Conservation (phyloP, 345 rosid genomes). For the Euphorbia lathyris region DNA sequence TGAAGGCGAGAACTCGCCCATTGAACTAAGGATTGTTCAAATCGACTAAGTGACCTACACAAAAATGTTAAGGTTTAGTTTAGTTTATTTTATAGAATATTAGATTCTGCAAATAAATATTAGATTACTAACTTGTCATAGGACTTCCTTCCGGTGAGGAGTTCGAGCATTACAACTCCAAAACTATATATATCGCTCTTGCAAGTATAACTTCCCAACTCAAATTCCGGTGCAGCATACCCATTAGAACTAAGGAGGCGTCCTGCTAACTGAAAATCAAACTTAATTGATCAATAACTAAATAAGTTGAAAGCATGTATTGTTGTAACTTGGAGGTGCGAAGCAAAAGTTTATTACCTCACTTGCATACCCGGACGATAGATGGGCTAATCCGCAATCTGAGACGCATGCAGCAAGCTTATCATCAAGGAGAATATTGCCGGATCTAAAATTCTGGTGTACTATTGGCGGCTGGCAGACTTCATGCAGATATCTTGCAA, state of each 20-base stretch:
- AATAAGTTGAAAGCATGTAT: no score
- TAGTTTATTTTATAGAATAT: neutral
- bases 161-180: conserved; percentile 93
- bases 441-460: conserved; percentile 73
- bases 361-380: conserved; percentile 44
- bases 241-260: conserved; percentile 37
- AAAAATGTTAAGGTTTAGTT: neutral
- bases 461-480: conserved; percentile 72
- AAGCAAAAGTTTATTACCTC: conserved; percentile 41
- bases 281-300: conserved; percentile 14
- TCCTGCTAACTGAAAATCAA: conserved; percentile 44
- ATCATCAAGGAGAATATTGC: conserved; percentile 72
- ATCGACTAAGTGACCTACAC: conserved; percentile 65
- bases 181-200: conserved; percentile 92
- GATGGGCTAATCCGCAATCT: conserved; percentile 74
- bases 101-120: neutral
- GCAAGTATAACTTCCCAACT: conserved; percentile 72
- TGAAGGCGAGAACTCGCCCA: conserved; percentile 92
- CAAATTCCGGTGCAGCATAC: conserved; percentile 73
- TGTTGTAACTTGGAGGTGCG: no score
- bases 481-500: conserved; percentile 76
- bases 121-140: conserved; percentile 42
- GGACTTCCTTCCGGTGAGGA: conserved; percentile 78
- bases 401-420: conserved; percentile 64
- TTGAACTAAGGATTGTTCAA: conserved; percentile 75